Evolutionary conservation across 2,329 filamentous ascomycete species (phyloP).

Genomic region (Decorospora gaudefroyi): DNA sequence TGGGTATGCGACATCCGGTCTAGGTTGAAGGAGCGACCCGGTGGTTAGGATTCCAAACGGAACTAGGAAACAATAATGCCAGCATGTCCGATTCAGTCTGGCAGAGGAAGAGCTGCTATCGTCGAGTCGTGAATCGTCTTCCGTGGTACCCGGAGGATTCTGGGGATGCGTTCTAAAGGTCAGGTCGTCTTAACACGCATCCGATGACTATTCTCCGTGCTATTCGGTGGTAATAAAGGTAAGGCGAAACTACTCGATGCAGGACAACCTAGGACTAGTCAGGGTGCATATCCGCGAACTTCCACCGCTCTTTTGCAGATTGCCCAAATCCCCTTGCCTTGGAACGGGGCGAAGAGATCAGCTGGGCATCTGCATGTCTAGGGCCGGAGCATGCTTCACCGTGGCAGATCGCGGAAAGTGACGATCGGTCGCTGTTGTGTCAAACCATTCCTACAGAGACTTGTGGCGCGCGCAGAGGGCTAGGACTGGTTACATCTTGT

Average conservation of each 20-base stretch:
- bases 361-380: slow-evolving; percentile 28
- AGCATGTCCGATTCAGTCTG: no score
- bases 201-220: slow-evolving; percentile 7
- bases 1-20: no score
- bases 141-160: slow-evolving; percentile 7
- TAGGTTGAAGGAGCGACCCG: no score
- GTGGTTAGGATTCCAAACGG: no score
- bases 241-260: slow-evolving; percentile 9
- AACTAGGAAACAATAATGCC: no score
- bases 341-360: slow-evolving; percentile 23
- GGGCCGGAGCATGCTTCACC: slow-evolving; percentile 26
- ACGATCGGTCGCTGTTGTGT: slow-evolving; percentile 10
- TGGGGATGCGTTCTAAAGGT: slow-evolving; percentile 4
- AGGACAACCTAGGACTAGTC: slow-evolving; percentile 3
- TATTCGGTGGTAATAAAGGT: slow-evolving; percentile 3
- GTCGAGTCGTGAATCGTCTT: neutral
- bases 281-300: slow-evolving; percentile 13
- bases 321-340: slow-evolving; percentile 11
- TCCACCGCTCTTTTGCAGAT: slow-evolving; percentile 32
- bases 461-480: slow-evolving; percentile 11
- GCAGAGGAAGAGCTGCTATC: slow-evolving; percentile 2
- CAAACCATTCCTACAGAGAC: slow-evolving; percentile 6
- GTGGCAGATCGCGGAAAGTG: slow-evolving; percentile 13
- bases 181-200: neutral
- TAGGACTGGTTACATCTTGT: slow-evolving; percentile 11